Evolutionary conservation across 495 filamentous ascomycete species (phyloP).

Genomic region (Astrothelium macrocarpum): DNA sequence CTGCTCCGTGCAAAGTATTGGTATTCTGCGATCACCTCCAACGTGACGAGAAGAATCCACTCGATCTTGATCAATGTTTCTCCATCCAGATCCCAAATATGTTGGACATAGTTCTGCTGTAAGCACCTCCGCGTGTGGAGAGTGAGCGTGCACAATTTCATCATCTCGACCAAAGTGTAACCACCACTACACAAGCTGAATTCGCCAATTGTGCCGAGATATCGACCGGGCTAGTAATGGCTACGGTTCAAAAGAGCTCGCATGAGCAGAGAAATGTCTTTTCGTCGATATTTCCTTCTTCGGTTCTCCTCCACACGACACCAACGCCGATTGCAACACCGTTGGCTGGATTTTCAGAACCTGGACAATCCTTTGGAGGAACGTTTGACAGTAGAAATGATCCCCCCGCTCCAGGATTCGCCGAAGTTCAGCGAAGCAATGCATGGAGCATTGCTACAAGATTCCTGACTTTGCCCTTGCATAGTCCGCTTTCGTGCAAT

Average conservation of each 20-base stretch:
- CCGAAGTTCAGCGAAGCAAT: constrained; percentile 23
- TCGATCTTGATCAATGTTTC: too few species aligned
- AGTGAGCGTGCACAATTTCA: too few species aligned
- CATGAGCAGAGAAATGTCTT: constrained; percentile 16
- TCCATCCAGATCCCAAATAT: too few species aligned
- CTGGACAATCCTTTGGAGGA: constrained; percentile 27
- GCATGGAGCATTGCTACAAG: constrained; percentile 31
- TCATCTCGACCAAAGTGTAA: too few species aligned
- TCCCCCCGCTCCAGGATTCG: background rate
- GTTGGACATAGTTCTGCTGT: too few species aligned
- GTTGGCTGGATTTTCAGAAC: constrained; percentile 26
- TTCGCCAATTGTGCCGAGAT: too few species aligned
- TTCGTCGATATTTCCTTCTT: constrained; percentile 24
- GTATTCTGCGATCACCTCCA: too few species aligned
- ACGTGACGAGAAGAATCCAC: too few species aligned
- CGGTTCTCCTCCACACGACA: constrained; percentile 24
- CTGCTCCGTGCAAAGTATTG: too few species aligned
- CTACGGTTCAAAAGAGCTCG: background rate
- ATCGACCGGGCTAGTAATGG: background rate
- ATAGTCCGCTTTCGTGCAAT: background rate
- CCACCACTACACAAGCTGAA: background rate
- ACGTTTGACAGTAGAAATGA: constrained; percentile 2
- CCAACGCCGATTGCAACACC: constrained; percentile 33
- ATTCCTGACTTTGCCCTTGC: constrained; percentile 17
- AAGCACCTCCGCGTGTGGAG: too few species aligned